Evolutionary conservation across 2,329 filamentous ascomycete genomes (phyloP), one percentile per base, ranked within the genome.

Genomic region (Aspergillus sergii): DNA sequence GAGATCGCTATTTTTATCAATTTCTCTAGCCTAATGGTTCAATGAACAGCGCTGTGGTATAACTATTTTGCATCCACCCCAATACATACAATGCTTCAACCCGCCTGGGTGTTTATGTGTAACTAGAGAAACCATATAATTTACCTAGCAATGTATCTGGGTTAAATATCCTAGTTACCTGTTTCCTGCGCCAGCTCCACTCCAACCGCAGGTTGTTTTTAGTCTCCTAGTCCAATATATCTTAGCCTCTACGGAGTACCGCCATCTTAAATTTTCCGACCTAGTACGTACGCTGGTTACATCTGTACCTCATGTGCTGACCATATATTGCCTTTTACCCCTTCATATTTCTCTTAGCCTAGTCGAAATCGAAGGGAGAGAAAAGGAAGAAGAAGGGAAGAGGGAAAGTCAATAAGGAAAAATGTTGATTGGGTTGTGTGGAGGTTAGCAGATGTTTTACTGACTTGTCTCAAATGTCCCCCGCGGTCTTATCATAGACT

Each of bases 371-470:
- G n/a, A 19, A 41, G 2, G 9, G 14, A 9, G 14, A 16, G 34
- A 14, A 7, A 16, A 7, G 7, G 3, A 34, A 34, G 10, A 32
- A 32, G 3, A 39, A 41, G 39, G 19, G 39, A 41, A n/a, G 39
- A 16, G 16, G 14, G 14, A 16, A 36, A 36, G 34, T 16, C 14
- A 45, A 36, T 12, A 12, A 58, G 51, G 9, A 21, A 66, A 46
- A 65, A 86, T 90, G 78, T 73, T 84, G 57, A 79, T 85, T 65
- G 83, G 83, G 28, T 73, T 85, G 64, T 84, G 82, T 71, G 83
- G 83, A 76, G 79, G 82, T 82, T 68, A 71, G 75, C 59, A 69
- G 26, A 56, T 54, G 16, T 21, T 26, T 39, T 51, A 23, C 46
- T 58, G 30, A 58, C 14, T 48, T 26, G n/a, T 36, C n/a, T 30